Conservation (phyloP, 1,284 basidiomycete genomes). For the Rhodotorula sp. region DNA sequence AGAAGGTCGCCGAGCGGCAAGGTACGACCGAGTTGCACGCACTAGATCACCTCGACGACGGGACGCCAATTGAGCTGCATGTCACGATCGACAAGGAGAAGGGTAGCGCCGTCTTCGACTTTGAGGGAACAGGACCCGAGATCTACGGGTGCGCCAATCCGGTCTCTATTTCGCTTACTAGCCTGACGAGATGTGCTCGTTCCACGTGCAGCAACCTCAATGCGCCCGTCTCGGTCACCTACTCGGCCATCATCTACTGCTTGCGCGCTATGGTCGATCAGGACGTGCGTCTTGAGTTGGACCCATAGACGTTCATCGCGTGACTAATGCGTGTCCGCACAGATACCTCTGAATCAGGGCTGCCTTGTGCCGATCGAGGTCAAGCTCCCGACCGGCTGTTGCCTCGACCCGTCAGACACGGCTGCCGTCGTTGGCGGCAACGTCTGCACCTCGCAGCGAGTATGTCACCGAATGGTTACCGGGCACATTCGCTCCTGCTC, state of each 20-base stretch:
- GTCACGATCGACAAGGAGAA: slow-evolving; percentile 75
- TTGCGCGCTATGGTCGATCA: slow-evolving; percentile 87
- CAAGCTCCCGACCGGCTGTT: slow-evolving; percentile 73
- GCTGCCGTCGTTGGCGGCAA: slow-evolving; percentile 39
- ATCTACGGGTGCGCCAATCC: slow-evolving; percentile 33
- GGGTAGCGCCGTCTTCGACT: slow-evolving; percentile 86
- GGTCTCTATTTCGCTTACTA: not conserved
- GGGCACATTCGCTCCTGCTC: too few relatives aligned
- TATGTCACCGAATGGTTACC: not conserved
- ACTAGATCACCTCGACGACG: slow-evolving; percentile 81
- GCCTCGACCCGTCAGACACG: slow-evolving; percentile 71
- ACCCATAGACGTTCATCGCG: not conserved
- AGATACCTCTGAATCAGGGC: slow-evolving; percentile 88
- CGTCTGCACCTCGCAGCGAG: slow-evolving; percentile 7
- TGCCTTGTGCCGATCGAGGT: slow-evolving; percentile 72
- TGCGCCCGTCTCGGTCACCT: slow-evolving; percentile 76
- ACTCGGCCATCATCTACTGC: slow-evolving; percentile 91
- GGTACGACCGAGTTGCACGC: slow-evolving; percentile 63
- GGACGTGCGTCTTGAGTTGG: slow-evolving; percentile 9
- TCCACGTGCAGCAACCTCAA: slow-evolving; percentile 70
- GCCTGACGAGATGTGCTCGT: not conserved
- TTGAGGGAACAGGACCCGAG: slow-evolving; percentile 61
- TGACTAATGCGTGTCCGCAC: not conserved
- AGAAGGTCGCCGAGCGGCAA: slow-evolving; percentile 67
- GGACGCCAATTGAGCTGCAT: slow-evolving; percentile 76